Evolutionary conservation across 176 grass and related monocot genomes (phyloP).

Genomic region (Olyra latifolia): DNA sequence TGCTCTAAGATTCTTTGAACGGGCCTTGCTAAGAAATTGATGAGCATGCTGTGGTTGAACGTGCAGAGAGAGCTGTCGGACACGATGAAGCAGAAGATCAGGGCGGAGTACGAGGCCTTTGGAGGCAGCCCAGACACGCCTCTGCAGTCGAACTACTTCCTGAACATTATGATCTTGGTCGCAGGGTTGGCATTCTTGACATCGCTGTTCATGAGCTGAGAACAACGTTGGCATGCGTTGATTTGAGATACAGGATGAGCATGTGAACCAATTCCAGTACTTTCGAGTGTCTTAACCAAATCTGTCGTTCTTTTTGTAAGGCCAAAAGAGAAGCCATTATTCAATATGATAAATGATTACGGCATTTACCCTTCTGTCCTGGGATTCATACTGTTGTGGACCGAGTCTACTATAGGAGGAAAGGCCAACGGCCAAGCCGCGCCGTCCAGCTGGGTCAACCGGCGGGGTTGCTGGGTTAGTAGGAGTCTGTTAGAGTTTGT

Average conservation of each 20-base stretch:
- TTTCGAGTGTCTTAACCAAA: not conserved
- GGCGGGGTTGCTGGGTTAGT: too few species aligned
- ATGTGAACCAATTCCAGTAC: not conserved
- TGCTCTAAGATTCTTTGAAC: not conserved
- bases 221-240: not conserved
- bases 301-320: not conserved
- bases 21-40: slow-evolving; percentile 27
- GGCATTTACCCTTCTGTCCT: not conserved
- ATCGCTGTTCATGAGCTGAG: slow-evolving; percentile 74
- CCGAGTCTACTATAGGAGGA: too few species aligned
- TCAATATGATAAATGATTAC: not conserved
- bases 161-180: slow-evolving; percentile 90
- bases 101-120: slow-evolving; percentile 76
- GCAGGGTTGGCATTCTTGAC: slow-evolving; percentile 80
- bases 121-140: slow-evolving; percentile 90
- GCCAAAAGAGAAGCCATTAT: not conserved
- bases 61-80: slow-evolving; percentile 73
- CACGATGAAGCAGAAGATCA: slow-evolving; percentile 76
- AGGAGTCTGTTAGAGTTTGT: too few species aligned
- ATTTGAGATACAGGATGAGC: not conserved
- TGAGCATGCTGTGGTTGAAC: not conserved
- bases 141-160: slow-evolving; percentile 91
- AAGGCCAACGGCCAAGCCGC: too few species aligned
- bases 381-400: too few species aligned
- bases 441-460: too few species aligned